Evolutionary conservation across 306 rosid genomes (phyloP), one percentile per base, ranked within the genome.

Genomic region (Glycine soja): DNA sequence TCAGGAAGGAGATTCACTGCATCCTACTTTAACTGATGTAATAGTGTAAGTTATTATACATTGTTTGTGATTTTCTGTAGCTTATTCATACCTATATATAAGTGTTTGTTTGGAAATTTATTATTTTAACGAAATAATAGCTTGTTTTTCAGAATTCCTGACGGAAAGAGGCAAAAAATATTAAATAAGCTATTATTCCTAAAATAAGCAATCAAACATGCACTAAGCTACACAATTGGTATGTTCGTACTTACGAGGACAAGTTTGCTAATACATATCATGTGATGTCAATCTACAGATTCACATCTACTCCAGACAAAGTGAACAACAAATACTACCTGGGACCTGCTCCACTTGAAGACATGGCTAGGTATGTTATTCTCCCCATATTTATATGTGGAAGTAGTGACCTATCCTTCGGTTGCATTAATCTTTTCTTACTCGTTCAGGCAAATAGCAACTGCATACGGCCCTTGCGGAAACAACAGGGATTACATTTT

Each of bases 391-490:
- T 58, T 43, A n/a, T 68, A 51, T 59, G 48, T 69, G 30, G 6
- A 70, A 48, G 50, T 16, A 18, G 52, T n/a, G 7, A 47, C 40
- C 74, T 69, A 47, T 36, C 15, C 10, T 16, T 69, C 2, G 30
- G 3, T 30, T 81, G 4, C 13, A 9, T 72, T 71, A 32, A 78
- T 75, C 8, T 43, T 10, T 67, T 62, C 13, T 82, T 43, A 34
- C 43, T 40, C 54, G n/a, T 81, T 50, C 92, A 95, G 99, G 78
- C 97, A 96, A 93, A 96, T 96, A 74, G 98, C 99, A 70, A 90
- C 97, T 58, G 98, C 99, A 14, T 7, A n/a, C 77, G 99, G 99
- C 1, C 99, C 99, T n/a, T 93, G 95, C 16, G 99, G 99, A 70
- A 92, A 96, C 85, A 96, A 93, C 47, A 86, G 92, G 62, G 98